Evolutionary conservation across 352 stramenopile genomes (phyloP).

Genomic region (Elongisporangium senticosum): DNA sequence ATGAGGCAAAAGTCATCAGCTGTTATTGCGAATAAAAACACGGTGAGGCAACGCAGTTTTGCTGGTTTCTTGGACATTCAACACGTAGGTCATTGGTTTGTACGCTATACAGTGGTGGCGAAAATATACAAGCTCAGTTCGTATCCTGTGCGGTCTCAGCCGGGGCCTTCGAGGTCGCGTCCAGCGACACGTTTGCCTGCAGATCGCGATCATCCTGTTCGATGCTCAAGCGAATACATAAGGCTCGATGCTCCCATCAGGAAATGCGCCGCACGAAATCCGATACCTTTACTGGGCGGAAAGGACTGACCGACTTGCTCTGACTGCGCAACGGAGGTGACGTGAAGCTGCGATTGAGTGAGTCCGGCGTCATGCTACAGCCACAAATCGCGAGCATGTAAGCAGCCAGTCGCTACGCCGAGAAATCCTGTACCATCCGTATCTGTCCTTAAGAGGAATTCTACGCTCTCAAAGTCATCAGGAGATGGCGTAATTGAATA

Average conservation of each 20-base stretch:
- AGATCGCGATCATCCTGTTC: neutral
- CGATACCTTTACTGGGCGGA: neutral
- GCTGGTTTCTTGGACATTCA: neutral
- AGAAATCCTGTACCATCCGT: slow-evolving; percentile 62
- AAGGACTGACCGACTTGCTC: neutral
- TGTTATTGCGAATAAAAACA: no score
- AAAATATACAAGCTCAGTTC: neutral
- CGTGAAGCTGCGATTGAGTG: neutral
- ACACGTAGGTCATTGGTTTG: neutral
- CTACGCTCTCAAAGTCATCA: slow-evolving; percentile 87
- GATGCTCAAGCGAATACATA: neutral
- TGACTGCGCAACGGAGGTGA: neutral
- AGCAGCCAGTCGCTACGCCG: neutral
- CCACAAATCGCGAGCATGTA: neutral
- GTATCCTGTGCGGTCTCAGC: neutral
- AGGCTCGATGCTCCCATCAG: no score
- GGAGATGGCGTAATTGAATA: slow-evolving; percentile 37
- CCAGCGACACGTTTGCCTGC: neutral
- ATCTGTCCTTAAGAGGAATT: slow-evolving; percentile 88
- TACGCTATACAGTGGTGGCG: neutral
- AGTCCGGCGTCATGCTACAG: neutral
- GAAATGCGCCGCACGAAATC: neutral
- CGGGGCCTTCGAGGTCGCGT: neutral
- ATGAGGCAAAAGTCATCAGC: no score
- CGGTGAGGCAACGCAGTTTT: no score